Evolutionary conservation across 345 rosid species (phyloP), one percentile per base, ranked within the genome.

Genomic region (Passiflora organensis): DNA sequence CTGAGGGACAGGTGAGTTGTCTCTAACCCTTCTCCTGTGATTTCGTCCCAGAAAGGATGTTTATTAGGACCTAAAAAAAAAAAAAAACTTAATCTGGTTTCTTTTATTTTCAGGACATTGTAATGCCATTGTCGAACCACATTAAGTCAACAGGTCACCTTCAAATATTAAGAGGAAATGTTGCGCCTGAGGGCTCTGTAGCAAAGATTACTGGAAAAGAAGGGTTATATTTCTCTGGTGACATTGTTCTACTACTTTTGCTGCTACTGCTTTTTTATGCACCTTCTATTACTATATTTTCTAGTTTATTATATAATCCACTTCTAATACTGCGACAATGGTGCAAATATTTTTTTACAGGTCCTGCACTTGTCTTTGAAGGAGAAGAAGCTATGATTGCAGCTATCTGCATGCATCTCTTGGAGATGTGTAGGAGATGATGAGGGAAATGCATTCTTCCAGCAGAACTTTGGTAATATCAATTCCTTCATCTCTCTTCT

Each of bases 191-290:
- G n/a, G 99, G 99, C 64, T 93, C 96, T 63, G 96, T 93, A 28
- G 99, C 99, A 49, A 93, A 93, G 75, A 93, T 93, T 67, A 93
- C 99, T 2, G 99, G 99, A 69, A 93, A 93, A 72, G 99, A 93
- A 73, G 99, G 99, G 23, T 72, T 93, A 16, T 85, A 78, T 78
- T 93, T 93, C 72, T 82, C 91, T 57, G 99, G 99, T 93, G 53
- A 45, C 21, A 8, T 36, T 50, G 60, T 63, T 47, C 63, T 20
- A 48, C 36, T 18, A 11, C 22, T 18, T 49, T 44, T 38, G 32
- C 17, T 39, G 19, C 6, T 17, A n/a, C 17, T n/a, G n/a, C n/a
- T n/a, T 57, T 24, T 51, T 45, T 2, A 14, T 15, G 11, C 51
- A 38, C 21, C 18, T 32, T 60, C 0, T 60, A 4, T 45, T 41